phyloP scores from a whole-genome alignment of 2,329 filamentous ascomycete genomes.

The Penicillium sp. region DNA sequence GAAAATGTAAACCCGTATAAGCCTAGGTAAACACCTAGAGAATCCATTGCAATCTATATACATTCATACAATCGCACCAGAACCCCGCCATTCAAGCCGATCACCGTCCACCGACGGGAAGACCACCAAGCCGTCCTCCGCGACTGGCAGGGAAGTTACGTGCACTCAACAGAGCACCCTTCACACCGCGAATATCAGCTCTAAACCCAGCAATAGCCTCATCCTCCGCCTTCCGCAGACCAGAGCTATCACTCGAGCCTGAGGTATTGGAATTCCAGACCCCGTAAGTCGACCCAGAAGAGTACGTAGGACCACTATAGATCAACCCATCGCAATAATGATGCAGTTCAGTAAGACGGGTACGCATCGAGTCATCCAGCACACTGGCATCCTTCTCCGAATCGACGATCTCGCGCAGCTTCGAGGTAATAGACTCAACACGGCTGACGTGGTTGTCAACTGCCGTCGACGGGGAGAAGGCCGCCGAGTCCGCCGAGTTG shows the following conservation, averaged over 20 bases:
- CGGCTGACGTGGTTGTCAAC: constrained; percentile 43
- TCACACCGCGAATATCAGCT: constrained; percentile 60
- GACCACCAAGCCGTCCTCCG: constrained; percentile 24
- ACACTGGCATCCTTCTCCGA: constrained; percentile 36
- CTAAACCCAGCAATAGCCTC: constrained; percentile 59
- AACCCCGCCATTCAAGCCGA: neutral
- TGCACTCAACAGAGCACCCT: constrained; percentile 61
- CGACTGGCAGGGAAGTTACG: constrained; percentile 55
- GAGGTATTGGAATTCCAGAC: constrained; percentile 27
- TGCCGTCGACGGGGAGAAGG: constrained; percentile 22
- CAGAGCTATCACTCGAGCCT: constrained; percentile 12
- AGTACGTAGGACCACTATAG: constrained; percentile 36
- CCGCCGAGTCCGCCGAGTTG: constrained; percentile 11
- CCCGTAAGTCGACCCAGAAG: constrained; percentile 30
- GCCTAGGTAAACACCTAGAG: neutral
- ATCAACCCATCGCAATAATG: constrained; percentile 52
- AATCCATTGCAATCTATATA: neutral
- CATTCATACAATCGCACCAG: neutral
- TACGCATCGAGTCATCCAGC: constrained; percentile 34
- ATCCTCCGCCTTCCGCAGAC: constrained; percentile 46
- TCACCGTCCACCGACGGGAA: constrained; percentile 16
- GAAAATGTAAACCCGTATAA: neutral
- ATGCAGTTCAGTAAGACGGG: constrained; percentile 45
- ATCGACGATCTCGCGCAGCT: constrained; percentile 49
- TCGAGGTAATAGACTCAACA: constrained; percentile 51